Percentiles rank a stretch among this genome's conserved stretches.
phyloP scores from a whole-genome alignment of 108 stramenopile genomes.

The Skeletonema menzelii region DNA sequence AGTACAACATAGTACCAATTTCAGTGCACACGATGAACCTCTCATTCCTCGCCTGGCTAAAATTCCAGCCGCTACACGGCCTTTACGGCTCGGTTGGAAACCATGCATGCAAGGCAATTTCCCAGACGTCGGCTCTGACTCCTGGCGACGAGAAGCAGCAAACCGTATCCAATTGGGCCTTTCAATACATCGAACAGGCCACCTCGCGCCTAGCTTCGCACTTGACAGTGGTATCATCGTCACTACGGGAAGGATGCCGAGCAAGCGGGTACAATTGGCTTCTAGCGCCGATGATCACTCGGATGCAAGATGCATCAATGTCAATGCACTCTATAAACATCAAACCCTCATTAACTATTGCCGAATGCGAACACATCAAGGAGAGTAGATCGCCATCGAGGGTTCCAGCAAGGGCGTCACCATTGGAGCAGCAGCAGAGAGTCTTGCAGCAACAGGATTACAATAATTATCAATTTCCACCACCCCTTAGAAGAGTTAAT shows the following conservation, averaged over 20 bases:
- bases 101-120: conserved; percentile 15
- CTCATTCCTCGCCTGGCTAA: conserved; percentile 14
- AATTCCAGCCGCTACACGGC: conserved; percentile 10
- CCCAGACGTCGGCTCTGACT: conserved; percentile 1
- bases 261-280: conserved; percentile 13
- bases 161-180: conserved; percentile 24
- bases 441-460: conserved; percentile 1
- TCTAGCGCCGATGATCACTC: conserved; percentile 20
- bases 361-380: conserved; percentile 2
- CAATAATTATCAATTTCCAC: background rate
- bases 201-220: conserved; percentile 9
- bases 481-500: conserved; percentile 18
- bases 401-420: background rate
- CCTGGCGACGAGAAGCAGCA: conserved; percentile 1
- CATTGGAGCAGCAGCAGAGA: conserved; percentile 11
- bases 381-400: background rate
- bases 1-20: background rate
- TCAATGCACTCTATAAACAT: background rate
- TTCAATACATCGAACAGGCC: conserved; percentile 7
- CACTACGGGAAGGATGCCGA: background rate
- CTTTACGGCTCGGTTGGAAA: conserved; percentile 9
- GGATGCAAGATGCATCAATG: conserved; percentile 10
- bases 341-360: background rate
- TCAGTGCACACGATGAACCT: conserved; percentile 5
- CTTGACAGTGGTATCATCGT: conserved; percentile 6